Evolutionary conservation across 495 filamentous ascomycete genomes (phyloP).

Genomic region (Xylaria grammica): DNA sequence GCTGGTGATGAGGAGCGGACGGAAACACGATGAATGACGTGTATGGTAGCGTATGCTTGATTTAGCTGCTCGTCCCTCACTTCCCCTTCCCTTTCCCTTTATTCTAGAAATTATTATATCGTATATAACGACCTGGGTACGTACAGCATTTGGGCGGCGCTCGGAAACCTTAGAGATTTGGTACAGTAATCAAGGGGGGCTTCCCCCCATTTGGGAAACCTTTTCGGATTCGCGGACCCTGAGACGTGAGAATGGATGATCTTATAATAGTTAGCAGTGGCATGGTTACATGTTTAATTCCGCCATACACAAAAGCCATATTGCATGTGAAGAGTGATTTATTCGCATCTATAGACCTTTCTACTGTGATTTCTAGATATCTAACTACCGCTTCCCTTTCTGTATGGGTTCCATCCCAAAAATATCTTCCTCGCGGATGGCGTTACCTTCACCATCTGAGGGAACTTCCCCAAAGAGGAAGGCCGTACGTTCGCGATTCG

Average conservation of each 20-base stretch:
- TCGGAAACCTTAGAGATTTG: conserved; percentile 12
- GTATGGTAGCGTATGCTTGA: not conserved
- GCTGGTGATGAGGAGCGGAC: not conserved
- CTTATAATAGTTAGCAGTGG: not conserved
- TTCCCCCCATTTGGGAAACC: no score
- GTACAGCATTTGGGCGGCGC: conserved; percentile 25
- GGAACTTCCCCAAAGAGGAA: conserved; percentile 62
- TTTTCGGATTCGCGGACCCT: not conserved
- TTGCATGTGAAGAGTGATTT: not conserved
- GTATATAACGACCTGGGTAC: conserved; percentile 10
- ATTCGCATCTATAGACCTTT: not conserved
- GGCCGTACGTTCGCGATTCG: conserved; percentile 56
- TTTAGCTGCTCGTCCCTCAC: not conserved
- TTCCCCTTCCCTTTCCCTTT: conserved; percentile 5
- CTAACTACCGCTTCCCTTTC: not conserved
- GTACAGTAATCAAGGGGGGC: no score
- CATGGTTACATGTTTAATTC: not conserved
- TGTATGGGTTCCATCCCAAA: conserved; percentile 52
- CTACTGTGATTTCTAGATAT: not conserved
- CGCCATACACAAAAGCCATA: not conserved
- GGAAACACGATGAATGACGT: not conserved
- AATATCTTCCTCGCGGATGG: conserved; percentile 46
- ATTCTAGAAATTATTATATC: conserved; percentile 20
- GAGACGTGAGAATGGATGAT: not conserved
- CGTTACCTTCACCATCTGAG: conserved; percentile 30